phyloP scores from a whole-genome alignment of 2,329 filamentous ascomycete species.

The Fonsecaea monophora region DNA sequence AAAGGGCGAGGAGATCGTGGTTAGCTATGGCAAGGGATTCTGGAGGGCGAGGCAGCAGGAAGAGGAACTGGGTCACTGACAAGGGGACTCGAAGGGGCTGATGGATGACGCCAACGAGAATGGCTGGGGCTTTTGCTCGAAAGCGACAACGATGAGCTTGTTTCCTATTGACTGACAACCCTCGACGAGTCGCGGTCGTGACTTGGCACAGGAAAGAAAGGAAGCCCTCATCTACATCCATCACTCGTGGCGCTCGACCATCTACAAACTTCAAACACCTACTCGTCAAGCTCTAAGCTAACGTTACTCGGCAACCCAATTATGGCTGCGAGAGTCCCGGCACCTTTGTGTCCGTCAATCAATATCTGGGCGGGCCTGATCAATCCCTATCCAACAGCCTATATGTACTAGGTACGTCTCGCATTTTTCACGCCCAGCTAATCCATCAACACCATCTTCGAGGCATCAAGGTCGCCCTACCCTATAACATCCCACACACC shows the following conservation, averaged over 20 bases:
- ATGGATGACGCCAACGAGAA: background rate
- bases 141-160: background rate
- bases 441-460: background rate
- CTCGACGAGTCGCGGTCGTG: background rate
- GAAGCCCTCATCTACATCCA: background rate
- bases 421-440: background rate
- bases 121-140: background rate
- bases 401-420: conserved; percentile 1
- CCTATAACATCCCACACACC: background rate
- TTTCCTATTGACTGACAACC: background rate
- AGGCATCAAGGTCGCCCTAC: background rate
- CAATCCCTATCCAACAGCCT: background rate
- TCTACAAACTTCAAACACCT: background rate
- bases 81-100: background rate
- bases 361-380: background rate
- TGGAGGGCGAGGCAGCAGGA: conserved; percentile 45
- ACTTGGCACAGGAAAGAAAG: background rate
- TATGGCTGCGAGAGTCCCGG: background rate
- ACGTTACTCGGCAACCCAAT: background rate
- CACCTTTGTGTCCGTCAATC: background rate
- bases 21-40: conserved; percentile 62
- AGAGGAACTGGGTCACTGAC: conserved; percentile 38
- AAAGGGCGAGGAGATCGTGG: conserved; percentile 58
- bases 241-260: background rate
- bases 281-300: background rate